Conservation (phyloP, 116 monocot genomes). For the Trichopus zeylanicus region DNA sequence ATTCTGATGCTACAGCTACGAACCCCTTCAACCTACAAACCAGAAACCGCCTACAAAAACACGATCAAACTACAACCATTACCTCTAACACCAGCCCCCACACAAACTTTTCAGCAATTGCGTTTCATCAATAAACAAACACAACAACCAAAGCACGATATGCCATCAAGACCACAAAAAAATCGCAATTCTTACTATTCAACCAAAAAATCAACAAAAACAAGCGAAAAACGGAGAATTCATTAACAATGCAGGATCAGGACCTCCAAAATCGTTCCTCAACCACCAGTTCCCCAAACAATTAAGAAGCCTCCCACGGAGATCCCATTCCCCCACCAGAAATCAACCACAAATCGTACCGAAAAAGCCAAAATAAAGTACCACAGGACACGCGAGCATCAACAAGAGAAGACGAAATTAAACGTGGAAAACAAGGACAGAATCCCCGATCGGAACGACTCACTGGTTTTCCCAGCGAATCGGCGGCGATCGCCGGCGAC, state of each 20-base stretch:
- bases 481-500: not conserved
- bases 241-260: not conserved
- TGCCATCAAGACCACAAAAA: not conserved
- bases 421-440: not conserved
- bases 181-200: not conserved
- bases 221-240: not conserved
- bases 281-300: not conserved
- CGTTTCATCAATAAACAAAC: not conserved
- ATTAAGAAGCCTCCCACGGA: not conserved
- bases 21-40: too few relatives aligned
- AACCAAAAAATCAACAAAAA: not conserved
- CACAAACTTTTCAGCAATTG: too few relatives aligned
- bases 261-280: not conserved
- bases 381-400: not conserved
- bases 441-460: not conserved
- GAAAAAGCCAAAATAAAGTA: not conserved
- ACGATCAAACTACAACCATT: too few relatives aligned
- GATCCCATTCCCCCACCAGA: not conserved
- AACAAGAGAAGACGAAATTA: not conserved
- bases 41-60: too few relatives aligned
- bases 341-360: not conserved
- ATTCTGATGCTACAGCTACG: too few relatives aligned
- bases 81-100: too few relatives aligned
- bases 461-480: not conserved
- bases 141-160: not conserved